Evolutionary conservation across 305 asterid species (phyloP).

Genomic region (Fraxinus dipetala): DNA sequence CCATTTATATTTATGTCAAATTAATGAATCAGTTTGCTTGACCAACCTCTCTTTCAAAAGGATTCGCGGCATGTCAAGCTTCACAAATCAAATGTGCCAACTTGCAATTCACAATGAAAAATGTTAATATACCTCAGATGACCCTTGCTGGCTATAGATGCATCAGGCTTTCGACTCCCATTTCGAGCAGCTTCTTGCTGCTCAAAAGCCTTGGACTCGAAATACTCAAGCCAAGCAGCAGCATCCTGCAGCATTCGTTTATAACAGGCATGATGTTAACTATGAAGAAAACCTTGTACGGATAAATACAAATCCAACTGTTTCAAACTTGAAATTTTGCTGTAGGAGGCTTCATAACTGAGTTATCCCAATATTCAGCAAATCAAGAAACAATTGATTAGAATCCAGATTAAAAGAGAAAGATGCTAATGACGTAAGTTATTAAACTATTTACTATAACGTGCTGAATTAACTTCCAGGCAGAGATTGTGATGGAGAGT

Average conservation of each 20-base stretch:
- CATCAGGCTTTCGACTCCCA: conserved; percentile 93
- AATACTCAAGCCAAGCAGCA: conserved; percentile 98
- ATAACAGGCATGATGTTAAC: conserved; percentile 16
- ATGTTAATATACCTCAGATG: conserved; percentile 68
- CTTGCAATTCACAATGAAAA: conserved; percentile 16
- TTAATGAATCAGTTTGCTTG: background rate
- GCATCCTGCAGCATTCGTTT: conserved; percentile 68
- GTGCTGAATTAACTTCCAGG: background rate
- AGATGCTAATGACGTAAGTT: background rate
- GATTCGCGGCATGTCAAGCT: background rate
- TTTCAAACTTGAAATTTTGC: conserved; percentile 18
- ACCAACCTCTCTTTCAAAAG: background rate
- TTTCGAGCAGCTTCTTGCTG: conserved; percentile 99
- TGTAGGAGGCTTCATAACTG: conserved; percentile 9
- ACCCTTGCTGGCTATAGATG: conserved; percentile 98
- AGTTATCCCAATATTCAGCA: background rate
- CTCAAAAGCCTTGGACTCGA: conserved; percentile 95
- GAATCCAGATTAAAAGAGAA: conserved; percentile 9
- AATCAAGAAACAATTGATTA: conserved; percentile 1
- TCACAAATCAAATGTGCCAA: conserved; percentile 12
- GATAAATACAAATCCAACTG: background rate
- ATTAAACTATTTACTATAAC: conserved; percentile 3
- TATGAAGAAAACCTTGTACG: conserved; percentile 18
- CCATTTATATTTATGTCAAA: background rate
- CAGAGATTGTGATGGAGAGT: background rate